Base-by-base conservation (phyloP, 495 filamentous ascomycete genomes). In the Pyronema domesticum region DNA sequence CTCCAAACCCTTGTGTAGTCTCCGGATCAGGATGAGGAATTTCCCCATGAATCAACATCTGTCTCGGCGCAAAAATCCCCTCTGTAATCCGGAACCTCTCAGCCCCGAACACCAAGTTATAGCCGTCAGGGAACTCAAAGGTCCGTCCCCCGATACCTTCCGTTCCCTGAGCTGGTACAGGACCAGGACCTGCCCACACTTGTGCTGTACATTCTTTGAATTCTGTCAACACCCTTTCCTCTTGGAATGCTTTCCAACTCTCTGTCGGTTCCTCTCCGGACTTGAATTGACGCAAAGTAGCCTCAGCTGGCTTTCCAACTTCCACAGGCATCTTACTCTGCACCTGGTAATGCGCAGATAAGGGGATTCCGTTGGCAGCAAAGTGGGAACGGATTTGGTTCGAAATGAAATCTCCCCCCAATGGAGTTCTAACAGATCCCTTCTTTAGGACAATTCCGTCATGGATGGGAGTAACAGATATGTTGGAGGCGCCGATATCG, bases 131-230 rank as follows among this genome's bases (percentile, higher is more conserved):
- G 74, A 98, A 85, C 72, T 98, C 91, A 66, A 95, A 98, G 6
- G 89, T 84, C 19, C 86, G 81, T 15, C 57, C 59, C 3, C 59
- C 62, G 10, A 52, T 51, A 36, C 76, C 75, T 8, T 55, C 55
- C 57, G 77, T 80, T 36, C 74, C 72, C 6, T 75, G 72, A 39
- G 74, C 72, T 5, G 73, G 65, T 54, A 83, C 78, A 18, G 77
- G 75, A 51, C 81, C 82, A 0, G 85, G 85, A 0, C 87, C 86
- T n/a, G 76, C 74, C 89, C 89, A 96, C 30, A 88, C 78, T 65
- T 94, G 84, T 23, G 95, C 89, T 44, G 95, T 87, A 46, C 82
- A 89, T 71, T 98, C 93, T 71, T 98, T 98, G 74, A 95, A 98
- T 64, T 95, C 86, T 39, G 82, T 85, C 18, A 96, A 70, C 11